Evolutionary conservation across 306 rosid genomes (phyloP).

Genomic region (Trifolium repens): DNA sequence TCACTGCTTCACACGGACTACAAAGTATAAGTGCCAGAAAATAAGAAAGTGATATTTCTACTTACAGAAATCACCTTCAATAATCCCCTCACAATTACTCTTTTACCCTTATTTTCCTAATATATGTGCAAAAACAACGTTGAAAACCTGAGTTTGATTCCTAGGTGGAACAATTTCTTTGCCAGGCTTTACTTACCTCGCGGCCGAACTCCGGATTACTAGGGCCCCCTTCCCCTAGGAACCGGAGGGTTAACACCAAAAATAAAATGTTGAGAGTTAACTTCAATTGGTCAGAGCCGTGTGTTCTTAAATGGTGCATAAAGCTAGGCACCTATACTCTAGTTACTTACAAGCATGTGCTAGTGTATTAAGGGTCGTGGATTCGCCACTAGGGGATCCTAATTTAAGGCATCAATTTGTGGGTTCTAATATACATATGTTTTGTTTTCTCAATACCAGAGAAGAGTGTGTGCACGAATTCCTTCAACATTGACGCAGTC

Average conservation of each 20-base stretch:
- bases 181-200: no score
- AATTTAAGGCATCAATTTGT: not conserved
- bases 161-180: no score
- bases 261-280: not conserved
- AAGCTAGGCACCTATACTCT: not conserved
- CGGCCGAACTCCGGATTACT: no score
- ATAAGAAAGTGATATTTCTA: conserved; percentile 28
- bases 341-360: not conserved
- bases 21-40: conserved; percentile 5
- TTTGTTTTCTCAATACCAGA: not conserved
- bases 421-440: not conserved
- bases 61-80: conserved; percentile 21
- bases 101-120: conserved; percentile 18
- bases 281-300: not conserved
- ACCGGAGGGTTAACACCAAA: not conserved
- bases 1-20: conserved; percentile 17
- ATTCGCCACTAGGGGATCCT: not conserved
- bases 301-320: not conserved
- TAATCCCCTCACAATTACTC: not conserved
- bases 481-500: not conserved
- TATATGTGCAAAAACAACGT: not conserved
- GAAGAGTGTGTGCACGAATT: not conserved
- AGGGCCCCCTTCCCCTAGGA: no score
- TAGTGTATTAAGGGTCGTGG: not conserved
- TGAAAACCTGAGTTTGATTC: not conserved